Evolutionary conservation across 2,329 filamentous ascomycete species (phyloP), one percentile per base, ranked within the genome.

Genomic region (Madurella mycetomatis): DNA sequence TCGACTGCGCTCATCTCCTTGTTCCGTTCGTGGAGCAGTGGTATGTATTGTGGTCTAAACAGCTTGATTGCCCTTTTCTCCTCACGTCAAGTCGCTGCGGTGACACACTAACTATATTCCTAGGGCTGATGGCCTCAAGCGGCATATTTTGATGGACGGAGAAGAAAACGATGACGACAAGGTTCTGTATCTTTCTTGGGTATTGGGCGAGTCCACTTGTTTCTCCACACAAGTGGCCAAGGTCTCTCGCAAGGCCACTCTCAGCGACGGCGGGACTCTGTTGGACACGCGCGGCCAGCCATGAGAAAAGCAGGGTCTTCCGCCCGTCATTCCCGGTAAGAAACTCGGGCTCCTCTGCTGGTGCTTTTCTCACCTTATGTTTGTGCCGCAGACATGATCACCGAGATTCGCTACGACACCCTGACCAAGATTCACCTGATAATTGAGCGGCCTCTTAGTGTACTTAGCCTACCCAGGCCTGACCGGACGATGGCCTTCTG

Each of bases 121-220:
- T 25, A 55, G 54, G 57, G 31, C 62, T 4, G 30, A 42, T 5
- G 48, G 49, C 18, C 40, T 63, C 19, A 31, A 59, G 39, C 52
- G 51, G 45, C 43, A 60, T 12, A 47, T 58, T 16, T 39, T 54
- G 11, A 54, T 56, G 49, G 46, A 55, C 12, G 31, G 42, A 2
- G 53, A 54, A 2, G 16, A 30, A 4, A 43, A 49, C 18, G 52
- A 62, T n/a, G 43, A 61, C 32, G 60, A 62, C 16, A 61, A 63
- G 54, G 49, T 53, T 1, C 51, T 66, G 30, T 60, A 58, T 16
- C 30, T 61, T 8, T 48, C 55, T 2, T 66, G 60, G 59, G 49
- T 62, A 2, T 54, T 66, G 17, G 64, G 64, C 30, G 56, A 62
- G n/a, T 56, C 48, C 17, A 54, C 55, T 13, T 60, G 54, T 47